A percentile compares a stretch with the other conserved stretches of the same genome.
These are phyloP conservation scores for Avena insularis DNA, from an alignment of 176 grass and related monocot genomes.

Conservation along the genomic window DNA sequence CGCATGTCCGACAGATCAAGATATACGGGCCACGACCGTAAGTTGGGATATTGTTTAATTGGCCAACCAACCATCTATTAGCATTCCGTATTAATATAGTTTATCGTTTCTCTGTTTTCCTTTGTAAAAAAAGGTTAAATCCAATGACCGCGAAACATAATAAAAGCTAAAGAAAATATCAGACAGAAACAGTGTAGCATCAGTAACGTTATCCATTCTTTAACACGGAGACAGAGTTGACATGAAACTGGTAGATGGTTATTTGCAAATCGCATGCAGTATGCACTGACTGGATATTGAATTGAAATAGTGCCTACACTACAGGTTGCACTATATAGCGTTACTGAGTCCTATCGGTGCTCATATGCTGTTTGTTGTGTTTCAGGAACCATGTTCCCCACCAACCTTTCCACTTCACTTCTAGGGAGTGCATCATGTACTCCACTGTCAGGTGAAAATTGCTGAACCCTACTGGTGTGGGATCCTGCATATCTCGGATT, in stretches of 20 bases:
- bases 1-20: slow-evolving; percentile 88
- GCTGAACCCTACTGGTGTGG: too few species aligned
- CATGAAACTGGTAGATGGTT: too few species aligned
- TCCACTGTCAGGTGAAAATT: slow-evolving; percentile 64
- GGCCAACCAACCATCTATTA: too few species aligned
- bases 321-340: not conserved
- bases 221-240: not conserved
- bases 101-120: too few species aligned
- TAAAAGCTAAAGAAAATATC: too few species aligned
- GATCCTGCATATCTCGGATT: too few species aligned
- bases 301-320: not conserved
- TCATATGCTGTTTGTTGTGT: slow-evolving; percentile 24
- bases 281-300: not conserved
- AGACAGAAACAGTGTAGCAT: too few species aligned
- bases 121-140: too few species aligned
- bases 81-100: too few species aligned
- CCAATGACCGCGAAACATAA: too few species aligned
- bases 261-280: too few species aligned
- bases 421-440: slow-evolving; percentile 84
- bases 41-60: slow-evolving; percentile 38
- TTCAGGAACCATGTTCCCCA: slow-evolving; percentile 55
- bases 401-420: slow-evolving; percentile 92
- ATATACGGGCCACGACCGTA: slow-evolving; percentile 91
- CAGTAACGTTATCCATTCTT: not conserved
- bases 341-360: not conserved